phyloP scores from a whole-genome alignment of 2,329 filamentous ascomycete species.

The Monosporascus sp. region DNA sequence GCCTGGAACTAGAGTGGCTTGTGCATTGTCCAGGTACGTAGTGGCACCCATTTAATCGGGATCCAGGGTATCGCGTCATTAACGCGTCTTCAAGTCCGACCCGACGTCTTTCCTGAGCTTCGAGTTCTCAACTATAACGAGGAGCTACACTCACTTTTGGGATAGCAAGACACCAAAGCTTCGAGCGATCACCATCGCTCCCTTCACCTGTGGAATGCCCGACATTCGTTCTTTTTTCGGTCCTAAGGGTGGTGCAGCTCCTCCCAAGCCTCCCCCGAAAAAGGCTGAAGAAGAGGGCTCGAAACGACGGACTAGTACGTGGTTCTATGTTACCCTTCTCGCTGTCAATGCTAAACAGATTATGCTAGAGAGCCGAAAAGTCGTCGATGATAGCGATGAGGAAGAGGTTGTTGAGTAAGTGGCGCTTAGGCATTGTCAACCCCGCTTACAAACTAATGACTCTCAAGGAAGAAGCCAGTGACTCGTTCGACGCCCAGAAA shows the following conservation, averaged over 20 bases:
- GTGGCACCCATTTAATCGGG: neutral
- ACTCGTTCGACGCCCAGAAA: conserved; percentile 46
- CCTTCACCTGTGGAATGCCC: conserved; percentile 54
- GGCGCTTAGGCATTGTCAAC: neutral
- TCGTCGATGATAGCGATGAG: conserved; percentile 77
- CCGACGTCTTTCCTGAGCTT: conserved; percentile 1
- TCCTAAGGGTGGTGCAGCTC: conserved; percentile 59
- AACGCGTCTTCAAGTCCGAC: conserved; percentile 1
- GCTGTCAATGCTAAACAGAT: neutral
- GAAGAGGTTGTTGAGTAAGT: conserved; percentile 59
- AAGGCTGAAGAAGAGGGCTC: conserved; percentile 40
- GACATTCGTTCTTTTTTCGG: conserved; percentile 93
- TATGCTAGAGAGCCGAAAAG: conserved; percentile 52
- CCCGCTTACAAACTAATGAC: conserved; percentile 9
- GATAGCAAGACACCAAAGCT: neutral
- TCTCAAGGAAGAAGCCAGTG: conserved; percentile 46
- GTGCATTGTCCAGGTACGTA: neutral
- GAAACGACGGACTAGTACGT: conserved; percentile 41
- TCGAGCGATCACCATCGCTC: neutral
- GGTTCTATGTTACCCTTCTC: neutral
- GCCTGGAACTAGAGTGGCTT: neutral
- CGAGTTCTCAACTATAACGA: neutral
- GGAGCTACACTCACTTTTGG: conserved; percentile 16
- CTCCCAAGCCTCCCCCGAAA: conserved; percentile 42
- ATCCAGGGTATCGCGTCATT: conserved; percentile 1